Evolutionary conservation across 164 flowering plant species (phyloP).

Genomic region (Kingdonia uniflora): DNA sequence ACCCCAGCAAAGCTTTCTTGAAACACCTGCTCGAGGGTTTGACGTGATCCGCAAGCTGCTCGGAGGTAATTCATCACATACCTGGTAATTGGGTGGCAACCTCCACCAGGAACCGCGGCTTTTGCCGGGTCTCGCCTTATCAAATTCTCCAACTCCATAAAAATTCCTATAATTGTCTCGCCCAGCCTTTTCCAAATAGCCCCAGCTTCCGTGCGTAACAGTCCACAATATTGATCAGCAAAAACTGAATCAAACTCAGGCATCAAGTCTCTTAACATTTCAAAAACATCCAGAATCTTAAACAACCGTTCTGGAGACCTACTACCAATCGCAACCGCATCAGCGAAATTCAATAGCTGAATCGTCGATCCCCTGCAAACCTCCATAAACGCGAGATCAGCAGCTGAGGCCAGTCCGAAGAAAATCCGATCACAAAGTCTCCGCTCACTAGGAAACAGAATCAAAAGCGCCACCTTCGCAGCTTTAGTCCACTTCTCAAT

Average conservation of each 20-base stretch:
- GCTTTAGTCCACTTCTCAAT: slow-evolving; percentile 74
- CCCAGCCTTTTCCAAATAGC: slow-evolving; percentile 71
- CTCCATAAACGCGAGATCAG: slow-evolving; percentile 85
- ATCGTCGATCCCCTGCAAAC: slow-evolving; percentile 65
- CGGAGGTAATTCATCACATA: slow-evolving; percentile 92
- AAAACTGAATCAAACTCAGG: slow-evolving; percentile 69
- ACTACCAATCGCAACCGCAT: slow-evolving; percentile 63
- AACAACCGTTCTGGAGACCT: slow-evolving; percentile 78
- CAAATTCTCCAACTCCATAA: slow-evolving; percentile 83
- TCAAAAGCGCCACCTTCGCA: slow-evolving; percentile 40
- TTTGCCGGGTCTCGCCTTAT: slow-evolving; percentile 80
- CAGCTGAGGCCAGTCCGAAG: slow-evolving; percentile 41
- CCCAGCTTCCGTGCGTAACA: slow-evolving; percentile 55
- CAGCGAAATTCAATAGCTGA: slow-evolving; percentile 76
- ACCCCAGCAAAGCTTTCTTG: slow-evolving; percentile 28
- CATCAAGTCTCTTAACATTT: slow-evolving; percentile 68
- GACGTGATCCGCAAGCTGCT: slow-evolving; percentile 60
- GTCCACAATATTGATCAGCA: slow-evolving; percentile 51
- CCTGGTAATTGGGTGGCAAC: slow-evolving; percentile 81
- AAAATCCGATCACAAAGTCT: slow-evolving; percentile 77
- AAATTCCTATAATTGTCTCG: slow-evolving; percentile 72
- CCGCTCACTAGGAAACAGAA: slow-evolving; percentile 80
- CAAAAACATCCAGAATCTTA: slow-evolving; percentile 67
- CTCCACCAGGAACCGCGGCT: slow-evolving; percentile 72
- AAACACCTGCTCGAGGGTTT: slow-evolving; percentile 68